Percentiles rank a stretch among this genome's conserved stretches.
Conservation (phyloP, 2,329 filamentous ascomycete species). For the Aspergillus pseudotamarii region DNA sequence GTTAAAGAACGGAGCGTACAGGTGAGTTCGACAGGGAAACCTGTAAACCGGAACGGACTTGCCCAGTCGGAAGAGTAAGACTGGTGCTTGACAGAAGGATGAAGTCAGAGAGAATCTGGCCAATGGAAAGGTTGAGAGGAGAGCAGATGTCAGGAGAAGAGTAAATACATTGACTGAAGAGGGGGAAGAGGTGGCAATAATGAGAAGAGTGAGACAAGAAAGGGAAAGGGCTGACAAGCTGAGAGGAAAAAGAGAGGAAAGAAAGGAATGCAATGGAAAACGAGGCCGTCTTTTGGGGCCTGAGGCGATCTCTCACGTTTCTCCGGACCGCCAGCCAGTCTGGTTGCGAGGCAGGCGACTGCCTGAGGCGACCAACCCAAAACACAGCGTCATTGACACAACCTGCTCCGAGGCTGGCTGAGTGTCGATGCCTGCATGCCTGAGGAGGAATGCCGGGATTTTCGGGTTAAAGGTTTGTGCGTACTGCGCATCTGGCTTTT, state of each 20-base stretch:
- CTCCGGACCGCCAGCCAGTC: conserved; percentile 25
- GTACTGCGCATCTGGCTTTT: conserved; percentile 28
- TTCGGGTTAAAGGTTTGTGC: conserved; percentile 16
- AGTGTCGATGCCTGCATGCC: conserved; percentile 12
- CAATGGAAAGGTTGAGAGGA: conserved; percentile 31
- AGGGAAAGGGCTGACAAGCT: conserved; percentile 17
- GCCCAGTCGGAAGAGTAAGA: conserved; percentile 35
- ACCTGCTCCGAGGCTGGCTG: neutral
- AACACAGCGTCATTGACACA: neutral
- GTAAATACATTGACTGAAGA: conserved; percentile 16
- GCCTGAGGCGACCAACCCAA: conserved; percentile 24
- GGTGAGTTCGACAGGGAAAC: conserved; percentile 15
- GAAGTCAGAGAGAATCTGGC: conserved; percentile 35
- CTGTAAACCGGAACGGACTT: conserved; percentile 22
- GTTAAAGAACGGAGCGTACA: conserved; percentile 19
- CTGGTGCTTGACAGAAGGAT: conserved; percentile 35
- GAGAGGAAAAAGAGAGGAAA: conserved; percentile 28
- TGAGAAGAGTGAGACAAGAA: conserved; percentile 15
- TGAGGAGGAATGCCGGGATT: conserved; percentile 7
- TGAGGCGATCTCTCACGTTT: conserved; percentile 29
- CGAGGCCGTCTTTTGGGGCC: conserved; percentile 33
- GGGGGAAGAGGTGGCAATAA: conserved; percentile 4
- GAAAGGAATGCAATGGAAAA: conserved; percentile 44
- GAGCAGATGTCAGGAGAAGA: conserved; percentile 15
- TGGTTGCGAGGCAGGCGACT: conserved; percentile 14